Conservation (phyloP, 495 filamentous ascomycete genomes). For the Cercophora scortea region DNA sequence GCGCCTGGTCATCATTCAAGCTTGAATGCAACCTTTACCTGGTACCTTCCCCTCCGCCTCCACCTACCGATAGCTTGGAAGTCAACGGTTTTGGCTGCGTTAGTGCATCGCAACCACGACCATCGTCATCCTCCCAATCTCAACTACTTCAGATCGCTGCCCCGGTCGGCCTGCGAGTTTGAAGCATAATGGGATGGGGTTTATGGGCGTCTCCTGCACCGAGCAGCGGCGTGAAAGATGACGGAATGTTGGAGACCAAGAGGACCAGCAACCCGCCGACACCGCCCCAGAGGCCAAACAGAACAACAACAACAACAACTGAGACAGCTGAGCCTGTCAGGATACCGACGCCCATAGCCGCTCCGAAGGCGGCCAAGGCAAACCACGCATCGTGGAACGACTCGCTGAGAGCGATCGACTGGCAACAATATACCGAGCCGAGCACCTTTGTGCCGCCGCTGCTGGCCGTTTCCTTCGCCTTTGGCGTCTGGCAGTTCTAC, state of each 20-base stretch:
- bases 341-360: not conserved
- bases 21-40: not conserved
- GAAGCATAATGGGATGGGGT: constrained; percentile 20
- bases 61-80: not conserved
- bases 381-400: constrained; percentile 40
- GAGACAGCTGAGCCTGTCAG: too few species aligned
- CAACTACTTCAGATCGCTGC: too few species aligned
- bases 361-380: constrained; percentile 13
- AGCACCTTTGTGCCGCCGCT: constrained; percentile 58
- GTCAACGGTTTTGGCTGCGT: too few species aligned
- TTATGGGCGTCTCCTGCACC: constrained; percentile 8
- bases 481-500: constrained; percentile 56
- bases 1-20: too few species aligned
- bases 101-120: too few species aligned
- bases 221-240: constrained; percentile 3
- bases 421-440: constrained; percentile 59
- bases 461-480: constrained; percentile 58
- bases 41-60: not conserved
- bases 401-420: constrained; percentile 49
- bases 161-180: not conserved
- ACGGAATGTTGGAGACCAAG: not conserved
- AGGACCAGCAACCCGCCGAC: not conserved
- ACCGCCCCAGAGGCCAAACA: not conserved
- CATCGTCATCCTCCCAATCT: too few species aligned
- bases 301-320: not conserved